phyloP scores from a whole-genome alignment of 148 eudicot species.

The Salicornia ramosissima region DNA sequence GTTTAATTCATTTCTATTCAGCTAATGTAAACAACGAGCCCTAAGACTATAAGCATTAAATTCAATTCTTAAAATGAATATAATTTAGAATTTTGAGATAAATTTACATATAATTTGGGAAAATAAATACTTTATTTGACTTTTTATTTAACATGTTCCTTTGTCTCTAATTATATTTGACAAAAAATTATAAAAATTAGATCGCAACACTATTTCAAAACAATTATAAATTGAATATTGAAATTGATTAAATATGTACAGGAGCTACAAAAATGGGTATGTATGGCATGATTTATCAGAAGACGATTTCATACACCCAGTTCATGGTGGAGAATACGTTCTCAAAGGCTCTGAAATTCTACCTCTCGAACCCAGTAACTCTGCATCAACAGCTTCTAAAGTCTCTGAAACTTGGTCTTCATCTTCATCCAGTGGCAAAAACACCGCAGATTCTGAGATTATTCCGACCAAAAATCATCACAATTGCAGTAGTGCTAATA shows the following conservation, averaged over 20 bases:
- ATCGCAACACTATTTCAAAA: too few species aligned
- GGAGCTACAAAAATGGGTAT: slow-evolving; percentile 85
- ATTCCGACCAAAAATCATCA: neutral
- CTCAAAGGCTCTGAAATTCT: slow-evolving; percentile 88
- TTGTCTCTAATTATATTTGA: too few species aligned
- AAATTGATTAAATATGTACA: slow-evolving; percentile 18
- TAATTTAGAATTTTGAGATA: too few species aligned
- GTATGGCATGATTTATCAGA: slow-evolving; percentile 89
- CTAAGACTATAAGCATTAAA: too few species aligned
- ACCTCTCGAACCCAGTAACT: neutral
- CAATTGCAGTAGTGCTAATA: too few species aligned
- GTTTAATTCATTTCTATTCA: too few species aligned
- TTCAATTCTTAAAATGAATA: too few species aligned
- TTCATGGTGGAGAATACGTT: slow-evolving; percentile 75
- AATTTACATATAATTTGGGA: too few species aligned
- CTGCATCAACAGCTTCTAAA: slow-evolving; percentile 21
- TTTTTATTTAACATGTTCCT: too few species aligned
- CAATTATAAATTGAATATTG: neutral
- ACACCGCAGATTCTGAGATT: slow-evolving; percentile 12
- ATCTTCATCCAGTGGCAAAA: slow-evolving; percentile 34
- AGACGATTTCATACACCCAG: slow-evolving; percentile 76
- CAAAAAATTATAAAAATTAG: too few species aligned
- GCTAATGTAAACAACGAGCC: too few species aligned
- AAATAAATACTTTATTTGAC: too few species aligned
- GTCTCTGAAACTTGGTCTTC: slow-evolving; percentile 38